Evolutionary conservation across 177 flowering plant genomes (phyloP).

Genomic region (Vitis hybrid): DNA sequence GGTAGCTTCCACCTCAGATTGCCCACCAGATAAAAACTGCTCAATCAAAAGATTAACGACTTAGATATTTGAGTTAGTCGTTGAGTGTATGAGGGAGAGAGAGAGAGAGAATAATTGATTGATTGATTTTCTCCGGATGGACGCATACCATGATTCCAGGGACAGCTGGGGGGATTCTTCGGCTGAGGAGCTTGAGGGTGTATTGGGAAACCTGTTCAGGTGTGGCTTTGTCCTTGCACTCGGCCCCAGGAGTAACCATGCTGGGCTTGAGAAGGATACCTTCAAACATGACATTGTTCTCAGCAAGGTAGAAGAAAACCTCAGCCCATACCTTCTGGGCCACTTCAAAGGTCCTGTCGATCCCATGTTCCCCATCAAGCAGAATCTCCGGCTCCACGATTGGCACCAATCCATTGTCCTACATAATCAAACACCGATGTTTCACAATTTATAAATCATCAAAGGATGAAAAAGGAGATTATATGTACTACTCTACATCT

Average conservation of each 20-base stretch:
- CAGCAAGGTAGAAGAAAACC: slow-evolving; percentile 79
- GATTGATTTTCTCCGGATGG: slow-evolving; percentile 10
- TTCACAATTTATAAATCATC: slow-evolving; percentile 23
- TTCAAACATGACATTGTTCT: slow-evolving; percentile 78
- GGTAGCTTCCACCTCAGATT: slow-evolving; percentile 93
- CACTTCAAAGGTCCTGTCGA: slow-evolving; percentile 83
- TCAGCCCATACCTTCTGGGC: slow-evolving; percentile 83
- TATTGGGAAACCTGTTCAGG: slow-evolving; percentile 68
- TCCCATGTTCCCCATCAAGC: slow-evolving; percentile 82
- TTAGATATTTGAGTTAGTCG: neutral
- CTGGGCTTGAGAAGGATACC: slow-evolving; percentile 93
- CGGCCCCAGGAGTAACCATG: slow-evolving; percentile 97
- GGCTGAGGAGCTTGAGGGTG: slow-evolving; percentile 76
- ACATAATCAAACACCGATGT: slow-evolving; percentile 19
- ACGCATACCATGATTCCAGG: slow-evolving; percentile 85
- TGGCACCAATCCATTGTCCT: slow-evolving; percentile 85
- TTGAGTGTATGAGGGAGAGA: neutral
- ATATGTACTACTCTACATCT: slow-evolving; percentile 47
- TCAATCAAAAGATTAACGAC: slow-evolving; percentile 3
- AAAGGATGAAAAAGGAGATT: slow-evolving; percentile 45
- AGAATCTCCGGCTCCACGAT: slow-evolving; percentile 88
- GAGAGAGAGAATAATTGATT: neutral
- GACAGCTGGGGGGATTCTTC: slow-evolving; percentile 79
- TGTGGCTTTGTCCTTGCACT: slow-evolving; percentile 76
- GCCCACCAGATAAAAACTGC: slow-evolving; percentile 94